These are phyloP conservation scores for Colletotrichum magnum DNA, from an alignment of 2,329 filamentous ascomycete genomes.

Conservation along the genomic window DNA sequence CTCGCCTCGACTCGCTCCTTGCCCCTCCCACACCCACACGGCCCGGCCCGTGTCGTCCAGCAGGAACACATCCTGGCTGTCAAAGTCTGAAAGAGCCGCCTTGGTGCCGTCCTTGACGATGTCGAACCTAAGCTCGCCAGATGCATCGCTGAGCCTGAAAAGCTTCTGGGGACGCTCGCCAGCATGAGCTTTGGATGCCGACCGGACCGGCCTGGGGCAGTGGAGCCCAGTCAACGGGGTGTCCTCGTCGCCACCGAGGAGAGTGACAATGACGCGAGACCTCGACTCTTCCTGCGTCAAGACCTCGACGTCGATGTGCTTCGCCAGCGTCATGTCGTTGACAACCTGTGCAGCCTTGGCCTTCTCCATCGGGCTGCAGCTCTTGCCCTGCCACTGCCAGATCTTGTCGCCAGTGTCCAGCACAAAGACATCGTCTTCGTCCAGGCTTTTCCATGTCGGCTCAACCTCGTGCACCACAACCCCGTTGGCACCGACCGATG, in stretches of 20 bases:
- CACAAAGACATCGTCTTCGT: conserved; percentile 77
- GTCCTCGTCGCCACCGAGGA: conserved; percentile 65
- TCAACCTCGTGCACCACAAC: conserved; percentile 76
- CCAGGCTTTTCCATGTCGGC: conserved; percentile 72
- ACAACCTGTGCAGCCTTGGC: conserved; percentile 77
- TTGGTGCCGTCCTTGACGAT: conserved; percentile 68
- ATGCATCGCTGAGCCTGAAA: conserved; percentile 74
- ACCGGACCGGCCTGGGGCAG: conserved; percentile 56
- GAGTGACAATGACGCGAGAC: conserved; percentile 66
- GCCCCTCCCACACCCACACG: conserved; percentile 78
- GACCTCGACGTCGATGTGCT: conserved; percentile 76
- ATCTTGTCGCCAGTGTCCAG: conserved; percentile 75
- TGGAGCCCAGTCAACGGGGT: conserved; percentile 57
- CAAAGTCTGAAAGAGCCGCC: conserved; percentile 64
- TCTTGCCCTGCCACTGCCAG: conserved; percentile 78
- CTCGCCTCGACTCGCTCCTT: conserved; percentile 69
- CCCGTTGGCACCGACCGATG: conserved; percentile 59
- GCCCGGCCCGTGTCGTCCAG: conserved; percentile 69
- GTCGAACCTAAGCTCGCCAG: conserved; percentile 69
- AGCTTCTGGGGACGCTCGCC: conserved; percentile 57
- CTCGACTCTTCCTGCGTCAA: conserved; percentile 72
- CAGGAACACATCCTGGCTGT: conserved; percentile 74
- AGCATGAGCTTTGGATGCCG: conserved; percentile 43
- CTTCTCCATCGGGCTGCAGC: conserved; percentile 78
- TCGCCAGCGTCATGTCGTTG: conserved; percentile 74